These are phyloP conservation scores for Tubosaeta brunneosetosa DNA, from an alignment of 768 basidiomycete genomes.

Conservation along the genomic window DNA sequence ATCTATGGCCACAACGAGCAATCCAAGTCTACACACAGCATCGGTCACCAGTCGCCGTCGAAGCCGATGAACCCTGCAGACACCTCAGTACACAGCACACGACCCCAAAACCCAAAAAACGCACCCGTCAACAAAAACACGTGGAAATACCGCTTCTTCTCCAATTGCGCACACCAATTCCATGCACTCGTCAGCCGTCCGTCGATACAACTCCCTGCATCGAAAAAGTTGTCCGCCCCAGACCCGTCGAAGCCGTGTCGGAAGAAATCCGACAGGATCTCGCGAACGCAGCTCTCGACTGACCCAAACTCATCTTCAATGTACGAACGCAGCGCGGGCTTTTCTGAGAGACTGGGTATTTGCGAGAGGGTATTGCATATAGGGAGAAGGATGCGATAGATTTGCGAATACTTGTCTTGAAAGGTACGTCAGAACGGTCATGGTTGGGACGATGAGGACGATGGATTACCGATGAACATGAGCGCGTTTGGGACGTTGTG, in stretches of 20 bases:
- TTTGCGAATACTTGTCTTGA: constrained; percentile 82
- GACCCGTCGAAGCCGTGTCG: constrained; percentile 86
- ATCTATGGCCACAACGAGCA: background rate
- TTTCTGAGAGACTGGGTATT: constrained; percentile 60
- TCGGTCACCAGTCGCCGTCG: constrained; percentile 75
- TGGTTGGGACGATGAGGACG: background rate
- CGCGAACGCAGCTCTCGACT: constrained; percentile 57
- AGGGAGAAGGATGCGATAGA: constrained; percentile 84
- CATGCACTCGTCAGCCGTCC: constrained; percentile 85
- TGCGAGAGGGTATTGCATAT: constrained; percentile 79
- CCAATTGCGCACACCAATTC: constrained; percentile 85
- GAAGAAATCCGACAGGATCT: constrained; percentile 82
- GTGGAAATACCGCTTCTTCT: constrained; percentile 83
- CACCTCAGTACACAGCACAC: background rate
- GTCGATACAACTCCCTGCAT: constrained; percentile 82
- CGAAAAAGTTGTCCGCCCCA: constrained; percentile 88
- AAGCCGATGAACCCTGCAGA: constrained; percentile 72
- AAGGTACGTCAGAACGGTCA: background rate
- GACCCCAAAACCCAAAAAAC: constrained; percentile 15
- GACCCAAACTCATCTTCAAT: constrained; percentile 83
- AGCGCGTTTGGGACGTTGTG: constrained; percentile 60
- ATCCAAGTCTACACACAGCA: background rate
- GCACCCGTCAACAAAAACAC: constrained; percentile 72
- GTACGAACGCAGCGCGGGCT: constrained; percentile 68
- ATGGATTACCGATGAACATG: constrained; percentile 65